Conservation (phyloP, 192 early-diverging fungal genomes). For the Funneliformis geosporum region DNA sequence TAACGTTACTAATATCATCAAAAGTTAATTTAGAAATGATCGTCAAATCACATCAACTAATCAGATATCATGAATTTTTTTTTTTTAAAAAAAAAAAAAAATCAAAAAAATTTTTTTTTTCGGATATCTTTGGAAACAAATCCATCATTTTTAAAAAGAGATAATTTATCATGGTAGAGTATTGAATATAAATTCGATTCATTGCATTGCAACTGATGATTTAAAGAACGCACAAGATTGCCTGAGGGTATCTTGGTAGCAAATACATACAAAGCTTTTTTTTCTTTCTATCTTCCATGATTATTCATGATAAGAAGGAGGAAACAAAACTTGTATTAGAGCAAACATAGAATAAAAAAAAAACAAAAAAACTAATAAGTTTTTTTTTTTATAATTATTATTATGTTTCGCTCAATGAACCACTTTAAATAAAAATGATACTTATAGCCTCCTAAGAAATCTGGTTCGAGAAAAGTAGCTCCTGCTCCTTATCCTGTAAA, state of each 20-base stretch:
- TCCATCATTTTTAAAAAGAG: too few relatives aligned
- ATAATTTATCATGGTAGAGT: too few relatives aligned
- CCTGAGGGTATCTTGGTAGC: neutral
- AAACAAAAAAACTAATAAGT: constrained; percentile 8
- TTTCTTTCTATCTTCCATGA: neutral
- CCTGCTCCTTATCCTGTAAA: constrained; percentile 80
- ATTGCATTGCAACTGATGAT: too few relatives aligned
- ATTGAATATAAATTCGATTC: too few relatives aligned
- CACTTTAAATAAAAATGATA: neutral
- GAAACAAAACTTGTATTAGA: constrained; percentile 3
- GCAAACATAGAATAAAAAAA: constrained; percentile 11
- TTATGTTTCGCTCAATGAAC: constrained; percentile 19
- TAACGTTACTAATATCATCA: too few relatives aligned
- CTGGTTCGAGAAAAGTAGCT: constrained; percentile 88
- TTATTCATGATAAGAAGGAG: neutral
- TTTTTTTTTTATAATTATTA: neutral
- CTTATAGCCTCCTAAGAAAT: constrained; percentile 20
- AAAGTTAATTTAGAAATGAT: too few relatives aligned
- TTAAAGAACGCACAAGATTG: neutral
- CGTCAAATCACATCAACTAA: too few relatives aligned
- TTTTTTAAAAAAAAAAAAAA: too few relatives aligned
- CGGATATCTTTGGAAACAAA: too few relatives aligned
- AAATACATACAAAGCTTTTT: neutral
- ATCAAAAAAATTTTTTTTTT: too few relatives aligned
- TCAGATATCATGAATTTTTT: too few relatives aligned